Conservation (phyloP, 2,329 filamentous ascomycete species). For the Tolypocladium sp. region DNA sequence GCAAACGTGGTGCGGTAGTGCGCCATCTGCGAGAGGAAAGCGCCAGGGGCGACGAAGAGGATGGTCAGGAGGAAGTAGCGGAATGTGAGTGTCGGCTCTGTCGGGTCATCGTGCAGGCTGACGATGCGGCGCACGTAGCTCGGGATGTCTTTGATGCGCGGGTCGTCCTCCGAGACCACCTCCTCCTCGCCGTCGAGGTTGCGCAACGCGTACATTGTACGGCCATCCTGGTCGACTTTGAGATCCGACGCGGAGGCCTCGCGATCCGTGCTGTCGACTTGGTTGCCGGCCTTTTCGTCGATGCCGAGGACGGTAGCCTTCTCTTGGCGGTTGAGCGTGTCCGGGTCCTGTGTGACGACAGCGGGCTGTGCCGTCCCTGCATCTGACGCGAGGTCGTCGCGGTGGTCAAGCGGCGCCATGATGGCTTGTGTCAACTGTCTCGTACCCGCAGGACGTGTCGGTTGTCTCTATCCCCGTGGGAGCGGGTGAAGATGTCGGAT, state of each 20-base stretch:
- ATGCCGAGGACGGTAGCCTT: conserved; percentile 3
- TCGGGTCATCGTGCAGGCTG: conserved; percentile 47
- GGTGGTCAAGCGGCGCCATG: not conserved
- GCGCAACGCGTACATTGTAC: conserved; percentile 7
- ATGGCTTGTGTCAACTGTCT: not conserved
- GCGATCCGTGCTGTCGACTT: not conserved
- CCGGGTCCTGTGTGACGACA: not conserved
- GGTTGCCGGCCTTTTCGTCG: conserved; percentile 4
- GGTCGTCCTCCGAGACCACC: conserved; percentile 33
- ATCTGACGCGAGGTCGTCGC: not conserved
- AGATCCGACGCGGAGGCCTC: conserved; percentile 2
- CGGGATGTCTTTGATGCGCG: conserved; percentile 43
- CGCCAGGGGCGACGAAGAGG: conserved; percentile 47
- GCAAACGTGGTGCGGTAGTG: conserved; percentile 48
- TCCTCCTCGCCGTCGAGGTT: conserved; percentile 15
- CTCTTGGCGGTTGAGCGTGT: not conserved
- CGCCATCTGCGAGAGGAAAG: conserved; percentile 47
- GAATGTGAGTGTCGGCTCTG: conserved; percentile 47
- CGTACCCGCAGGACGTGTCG: not conserved
- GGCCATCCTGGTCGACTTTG: conserved; percentile 3
- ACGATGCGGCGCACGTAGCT: conserved; percentile 42
- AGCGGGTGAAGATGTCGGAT: not conserved
- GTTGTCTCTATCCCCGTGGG: not conserved
- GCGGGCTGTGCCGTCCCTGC: not conserved
- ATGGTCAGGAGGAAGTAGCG: conserved; percentile 47